phyloP scores from a whole-genome alignment of 306 rosid genomes.

The Gastrolobium bilobum region DNA sequence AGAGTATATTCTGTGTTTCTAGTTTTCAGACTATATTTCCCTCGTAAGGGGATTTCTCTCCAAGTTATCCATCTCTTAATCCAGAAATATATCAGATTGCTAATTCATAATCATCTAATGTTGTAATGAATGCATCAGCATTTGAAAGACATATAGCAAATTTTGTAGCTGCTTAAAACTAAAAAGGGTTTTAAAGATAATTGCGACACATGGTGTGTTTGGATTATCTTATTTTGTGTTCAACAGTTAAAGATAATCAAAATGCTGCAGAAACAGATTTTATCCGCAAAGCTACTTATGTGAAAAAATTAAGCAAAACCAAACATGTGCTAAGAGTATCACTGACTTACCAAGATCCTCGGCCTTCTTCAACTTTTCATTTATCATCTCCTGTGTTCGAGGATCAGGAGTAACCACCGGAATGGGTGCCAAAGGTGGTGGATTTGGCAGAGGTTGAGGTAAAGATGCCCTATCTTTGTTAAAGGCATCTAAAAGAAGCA shows the following conservation, averaged over 20 bases:
- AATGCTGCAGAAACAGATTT: neutral
- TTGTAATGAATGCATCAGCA: conserved; percentile 11
- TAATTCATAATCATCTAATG: conserved; percentile 20
- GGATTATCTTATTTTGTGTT: neutral
- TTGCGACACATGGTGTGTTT: neutral
- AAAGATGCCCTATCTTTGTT: conserved; percentile 97
- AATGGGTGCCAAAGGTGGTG: conserved; percentile 89
- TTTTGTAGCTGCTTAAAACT: conserved; percentile 12
- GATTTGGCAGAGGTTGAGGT: conserved; percentile 93
- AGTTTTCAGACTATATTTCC: neutral
- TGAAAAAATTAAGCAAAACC: conserved; percentile 23
- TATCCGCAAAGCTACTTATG: neutral
- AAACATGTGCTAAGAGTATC: neutral
- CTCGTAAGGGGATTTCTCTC: neutral
- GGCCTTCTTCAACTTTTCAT: conserved; percentile 97
- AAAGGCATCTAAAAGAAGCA: conserved; percentile 94
- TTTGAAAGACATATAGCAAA: conserved; percentile 10
- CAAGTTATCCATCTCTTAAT: neutral
- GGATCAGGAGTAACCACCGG: conserved; percentile 90
- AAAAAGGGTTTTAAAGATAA: neutral
- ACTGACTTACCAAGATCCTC: conserved; percentile 91
- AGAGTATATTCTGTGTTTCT: neutral
- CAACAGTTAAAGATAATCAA: conserved; percentile 2
- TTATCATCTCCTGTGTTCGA: conserved; percentile 96
- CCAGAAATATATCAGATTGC: conserved; percentile 11